Conservation (phyloP, 306 rosid genomes). For the Dalbergia cochinchinensis region DNA sequence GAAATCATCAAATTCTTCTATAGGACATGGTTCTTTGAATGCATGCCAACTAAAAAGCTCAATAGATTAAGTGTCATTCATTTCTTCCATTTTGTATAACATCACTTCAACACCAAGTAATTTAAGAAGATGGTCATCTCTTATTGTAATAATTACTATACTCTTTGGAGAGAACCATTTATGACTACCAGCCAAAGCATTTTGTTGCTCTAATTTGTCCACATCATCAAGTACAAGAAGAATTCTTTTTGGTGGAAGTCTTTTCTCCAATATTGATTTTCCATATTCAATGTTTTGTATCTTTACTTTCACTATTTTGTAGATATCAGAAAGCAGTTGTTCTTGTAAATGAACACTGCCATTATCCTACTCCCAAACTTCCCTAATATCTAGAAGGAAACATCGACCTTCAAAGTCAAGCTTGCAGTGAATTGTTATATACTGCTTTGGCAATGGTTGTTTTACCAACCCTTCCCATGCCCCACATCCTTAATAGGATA, state of each 20-base stretch:
- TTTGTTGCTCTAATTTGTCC: background rate
- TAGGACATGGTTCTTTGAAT: constrained; percentile 31
- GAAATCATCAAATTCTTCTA: background rate
- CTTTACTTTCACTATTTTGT: background rate
- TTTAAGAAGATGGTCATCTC: constrained; percentile 11
- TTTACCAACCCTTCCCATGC: background rate
- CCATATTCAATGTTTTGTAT: background rate
- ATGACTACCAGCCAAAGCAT: constrained; percentile 34
- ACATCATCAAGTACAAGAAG: constrained; percentile 45
- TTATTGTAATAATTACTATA: constrained; percentile 34
- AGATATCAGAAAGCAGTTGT: background rate
- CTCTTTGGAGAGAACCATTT: constrained; percentile 33
- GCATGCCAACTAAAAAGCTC: constrained; percentile 51
- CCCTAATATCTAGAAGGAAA: background rate
- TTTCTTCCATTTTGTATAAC: background rate
- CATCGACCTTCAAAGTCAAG: background rate
- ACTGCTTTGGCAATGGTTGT: background rate
- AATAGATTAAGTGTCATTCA: constrained; percentile 24
- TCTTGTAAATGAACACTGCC: constrained; percentile 1
- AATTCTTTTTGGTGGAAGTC: background rate
- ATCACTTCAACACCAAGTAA: background rate
- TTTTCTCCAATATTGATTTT: background rate
- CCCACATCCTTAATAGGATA: background rate
- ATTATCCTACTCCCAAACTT: background rate
- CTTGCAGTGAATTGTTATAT: background rate